A percentile compares a stretch with the other conserved stretches of the same genome.
Conservation (phyloP, 2,329 filamentous ascomycete genomes). For the Nannizziopsis arthrosporioides region DNA sequence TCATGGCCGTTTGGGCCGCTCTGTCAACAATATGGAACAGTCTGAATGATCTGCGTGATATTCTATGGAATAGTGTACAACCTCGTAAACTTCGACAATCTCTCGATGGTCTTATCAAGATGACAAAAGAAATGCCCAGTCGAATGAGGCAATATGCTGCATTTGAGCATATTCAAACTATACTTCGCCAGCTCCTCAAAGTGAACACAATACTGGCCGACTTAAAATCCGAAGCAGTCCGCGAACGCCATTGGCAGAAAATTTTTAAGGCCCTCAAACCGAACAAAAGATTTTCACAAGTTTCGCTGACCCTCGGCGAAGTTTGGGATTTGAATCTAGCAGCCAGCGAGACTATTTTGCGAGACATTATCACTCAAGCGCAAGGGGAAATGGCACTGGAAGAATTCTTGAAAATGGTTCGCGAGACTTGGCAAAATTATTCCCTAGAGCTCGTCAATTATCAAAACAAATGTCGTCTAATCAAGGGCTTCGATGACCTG, state of each 20-base stretch:
- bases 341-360: slow-evolving; percentile 74
- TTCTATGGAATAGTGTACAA: slow-evolving; percentile 88
- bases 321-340: slow-evolving; percentile 95
- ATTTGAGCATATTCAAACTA: slow-evolving; percentile 95
- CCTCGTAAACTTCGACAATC: slow-evolving; percentile 83
- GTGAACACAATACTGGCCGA: slow-evolving; percentile 80
- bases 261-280: slow-evolving; percentile 95
- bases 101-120: slow-evolving; percentile 86
- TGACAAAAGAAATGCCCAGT: slow-evolving; percentile 98
- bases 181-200: slow-evolving; percentile 77
- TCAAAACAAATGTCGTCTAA: slow-evolving; percentile 94
- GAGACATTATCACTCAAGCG: slow-evolving; percentile 86
- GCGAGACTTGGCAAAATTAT: slow-evolving; percentile 94
- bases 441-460: slow-evolving; percentile 90
- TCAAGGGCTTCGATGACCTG: slow-evolving; percentile 94
- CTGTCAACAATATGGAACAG: slow-evolving; percentile 94
- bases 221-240: slow-evolving; percentile 89
- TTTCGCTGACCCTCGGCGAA: slow-evolving; percentile 92
- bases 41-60: slow-evolving; percentile 83
- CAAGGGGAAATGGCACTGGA: slow-evolving; percentile 97
- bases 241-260: slow-evolving; percentile 92
- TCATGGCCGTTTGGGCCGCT: slow-evolving; percentile 96
- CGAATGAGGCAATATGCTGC: slow-evolving; percentile 98
- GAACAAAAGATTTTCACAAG: slow-evolving; percentile 82
- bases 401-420: slow-evolving; percentile 91